Evolutionary conservation across 805 yeast genomes (phyloP).

Genomic region (Lachancea lanzarotensis): DNA sequence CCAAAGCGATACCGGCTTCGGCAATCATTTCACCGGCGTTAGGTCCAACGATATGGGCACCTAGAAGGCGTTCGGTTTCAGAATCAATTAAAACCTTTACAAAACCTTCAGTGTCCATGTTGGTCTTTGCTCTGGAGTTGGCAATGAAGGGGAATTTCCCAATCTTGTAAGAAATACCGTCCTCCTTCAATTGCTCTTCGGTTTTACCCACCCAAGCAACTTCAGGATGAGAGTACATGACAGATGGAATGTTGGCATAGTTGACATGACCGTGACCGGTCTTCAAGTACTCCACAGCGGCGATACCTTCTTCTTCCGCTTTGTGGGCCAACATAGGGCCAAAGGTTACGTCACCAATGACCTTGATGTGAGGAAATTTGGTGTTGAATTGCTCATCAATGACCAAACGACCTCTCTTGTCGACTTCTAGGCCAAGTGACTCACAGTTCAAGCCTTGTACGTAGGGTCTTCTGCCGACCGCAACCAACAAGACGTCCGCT

Average conservation of each 20-base stretch:
- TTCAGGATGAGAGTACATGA: slow-evolving; percentile 99
- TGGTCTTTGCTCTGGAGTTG: slow-evolving; percentile 98
- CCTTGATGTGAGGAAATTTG: slow-evolving; percentile 87
- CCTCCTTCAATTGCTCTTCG: slow-evolving; percentile 89
- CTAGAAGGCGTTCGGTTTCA: slow-evolving; percentile 92
- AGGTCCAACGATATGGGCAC: slow-evolving; percentile 95
- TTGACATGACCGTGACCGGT: slow-evolving; percentile 95
- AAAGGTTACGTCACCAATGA: slow-evolving; percentile 96
- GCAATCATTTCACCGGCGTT: slow-evolving; percentile 99
- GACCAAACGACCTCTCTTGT: slow-evolving; percentile 86
- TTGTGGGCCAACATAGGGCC: slow-evolving; percentile 99
- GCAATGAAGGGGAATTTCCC: slow-evolving; percentile 99
- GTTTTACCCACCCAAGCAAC: slow-evolving; percentile 99
- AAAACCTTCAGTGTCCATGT: slow-evolving; percentile 93
- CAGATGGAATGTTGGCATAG: slow-evolving; percentile 96
- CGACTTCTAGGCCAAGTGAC: slow-evolving; percentile 81
- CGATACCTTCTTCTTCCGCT: slow-evolving; percentile 99
- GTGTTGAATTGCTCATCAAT: slow-evolving; percentile 92
- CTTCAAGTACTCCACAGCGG: slow-evolving; percentile 93
- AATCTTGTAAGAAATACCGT: slow-evolving; percentile 83
- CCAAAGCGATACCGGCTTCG: slow-evolving; percentile 95
- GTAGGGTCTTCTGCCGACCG: slow-evolving; percentile 98
- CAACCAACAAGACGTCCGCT: slow-evolving; percentile 91
- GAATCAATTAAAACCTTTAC: slow-evolving; percentile 95
- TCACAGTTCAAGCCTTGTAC: slow-evolving; percentile 86